Evolutionary conservation across 352 stramenopile genomes (phyloP).

Genomic region (Pseudoperonospora humuli): DNA sequence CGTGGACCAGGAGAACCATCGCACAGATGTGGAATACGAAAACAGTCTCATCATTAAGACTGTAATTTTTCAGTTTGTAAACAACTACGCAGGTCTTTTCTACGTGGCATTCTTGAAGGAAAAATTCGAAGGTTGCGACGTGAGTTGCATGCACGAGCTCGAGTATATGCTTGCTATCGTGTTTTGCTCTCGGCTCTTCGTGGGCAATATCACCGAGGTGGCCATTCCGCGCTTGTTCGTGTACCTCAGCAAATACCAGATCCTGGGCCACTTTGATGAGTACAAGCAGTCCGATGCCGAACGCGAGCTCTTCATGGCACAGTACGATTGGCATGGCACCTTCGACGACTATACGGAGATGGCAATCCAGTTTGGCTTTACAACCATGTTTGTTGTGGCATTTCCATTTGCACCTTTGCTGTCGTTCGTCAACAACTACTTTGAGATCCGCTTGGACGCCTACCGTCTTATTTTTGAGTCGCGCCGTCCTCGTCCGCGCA

Average conservation of each 20-base stretch:
- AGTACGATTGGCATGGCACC: slow-evolving; percentile 78
- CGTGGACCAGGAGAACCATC: slow-evolving; percentile 92
- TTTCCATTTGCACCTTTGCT: slow-evolving; percentile 91
- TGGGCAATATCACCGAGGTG: slow-evolving; percentile 73
- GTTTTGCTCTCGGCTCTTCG: slow-evolving; percentile 84
- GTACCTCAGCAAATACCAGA: slow-evolving; percentile 57
- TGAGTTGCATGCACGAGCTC: slow-evolving; percentile 85
- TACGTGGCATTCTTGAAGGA: slow-evolving; percentile 91
- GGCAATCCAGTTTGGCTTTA: slow-evolving; percentile 85
- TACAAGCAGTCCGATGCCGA: slow-evolving; percentile 52
- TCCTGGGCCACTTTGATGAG: slow-evolving; percentile 46
- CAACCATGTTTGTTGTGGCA: slow-evolving; percentile 86
- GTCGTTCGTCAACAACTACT: slow-evolving; percentile 88
- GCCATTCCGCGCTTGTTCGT: slow-evolving; percentile 66
- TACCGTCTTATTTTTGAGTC: slow-evolving; percentile 80
- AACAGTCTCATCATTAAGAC: slow-evolving; percentile 92
- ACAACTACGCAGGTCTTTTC: slow-evolving; percentile 92
- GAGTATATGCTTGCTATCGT: slow-evolving; percentile 88
- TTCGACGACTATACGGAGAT: slow-evolving; percentile 94
- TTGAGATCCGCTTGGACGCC: slow-evolving; percentile 88
- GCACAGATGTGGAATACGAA: slow-evolving; percentile 82
- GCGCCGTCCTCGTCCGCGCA: slow-evolving; percentile 69
- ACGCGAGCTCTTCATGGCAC: slow-evolving; percentile 65
- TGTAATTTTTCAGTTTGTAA: slow-evolving; percentile 94
- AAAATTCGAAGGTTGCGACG: slow-evolving; percentile 54